Conservation (phyloP, 768 basidiomycete species). For the Leucocoprinus sp. region DNA sequence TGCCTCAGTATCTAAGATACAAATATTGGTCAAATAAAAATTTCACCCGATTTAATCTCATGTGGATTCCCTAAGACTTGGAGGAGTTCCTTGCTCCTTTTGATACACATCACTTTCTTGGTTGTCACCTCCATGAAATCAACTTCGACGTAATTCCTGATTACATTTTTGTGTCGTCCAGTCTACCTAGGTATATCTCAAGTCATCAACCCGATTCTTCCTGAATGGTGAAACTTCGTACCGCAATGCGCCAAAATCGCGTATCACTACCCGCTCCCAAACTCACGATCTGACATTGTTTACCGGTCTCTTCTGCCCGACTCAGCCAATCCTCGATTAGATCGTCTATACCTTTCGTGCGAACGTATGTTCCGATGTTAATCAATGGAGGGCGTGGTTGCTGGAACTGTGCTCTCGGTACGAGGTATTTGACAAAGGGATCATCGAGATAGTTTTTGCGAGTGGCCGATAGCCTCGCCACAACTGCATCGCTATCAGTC, state of each 20-base stretch:
- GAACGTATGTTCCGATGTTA: slow-evolving; percentile 89
- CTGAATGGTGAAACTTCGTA: slow-evolving; percentile 19
- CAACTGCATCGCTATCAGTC: slow-evolving; percentile 77
- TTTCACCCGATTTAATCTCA: slow-evolving; percentile 36
- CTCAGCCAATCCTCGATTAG: slow-evolving; percentile 63
- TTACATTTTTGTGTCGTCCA: slow-evolving; percentile 36
- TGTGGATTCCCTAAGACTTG: slow-evolving; percentile 38
- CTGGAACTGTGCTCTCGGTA: slow-evolving; percentile 56
- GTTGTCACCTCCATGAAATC: slow-evolving; percentile 85
- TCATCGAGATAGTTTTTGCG: slow-evolving; percentile 74
- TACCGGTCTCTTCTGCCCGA: slow-evolving; percentile 32
- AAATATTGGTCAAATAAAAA: neutral
- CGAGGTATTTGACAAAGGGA: slow-evolving; percentile 59
- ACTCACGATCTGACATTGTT: slow-evolving; percentile 79
- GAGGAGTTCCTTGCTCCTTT: slow-evolving; percentile 53
- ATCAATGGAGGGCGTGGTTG: slow-evolving; percentile 78
- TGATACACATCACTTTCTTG: slow-evolving; percentile 76
- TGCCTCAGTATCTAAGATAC: slow-evolving; percentile 1
- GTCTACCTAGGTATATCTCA: slow-evolving; percentile 38
- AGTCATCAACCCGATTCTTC: neutral
- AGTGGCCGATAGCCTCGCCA: slow-evolving; percentile 82
- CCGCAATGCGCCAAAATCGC: slow-evolving; percentile 85
- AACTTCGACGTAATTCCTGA: slow-evolving; percentile 73
- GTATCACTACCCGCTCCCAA: slow-evolving; percentile 95
- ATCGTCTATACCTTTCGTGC: slow-evolving; percentile 71